Evolutionary conservation across 306 rosid species (phyloP).

Genomic region (Cyclanthera cordifolia): DNA sequence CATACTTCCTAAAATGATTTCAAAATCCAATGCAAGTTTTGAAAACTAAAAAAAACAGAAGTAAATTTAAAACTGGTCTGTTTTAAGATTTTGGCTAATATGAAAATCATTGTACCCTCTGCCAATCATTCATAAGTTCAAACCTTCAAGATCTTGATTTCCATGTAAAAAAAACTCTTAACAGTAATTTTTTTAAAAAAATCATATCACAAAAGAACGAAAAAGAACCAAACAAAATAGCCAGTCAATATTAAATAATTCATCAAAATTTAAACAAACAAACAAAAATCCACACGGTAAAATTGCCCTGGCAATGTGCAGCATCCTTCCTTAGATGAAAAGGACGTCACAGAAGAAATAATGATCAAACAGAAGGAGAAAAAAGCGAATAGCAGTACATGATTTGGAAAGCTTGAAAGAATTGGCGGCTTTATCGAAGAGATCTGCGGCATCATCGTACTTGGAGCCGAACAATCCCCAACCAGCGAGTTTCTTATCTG

Average conservation of each 20-base stretch:
- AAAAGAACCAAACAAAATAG: not conserved
- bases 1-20: too few species aligned
- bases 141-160: not conserved
- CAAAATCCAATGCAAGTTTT: not conserved
- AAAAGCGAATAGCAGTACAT: slow-evolving; percentile 24
- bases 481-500: slow-evolving; percentile 69
- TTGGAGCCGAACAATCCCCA: slow-evolving; percentile 82
- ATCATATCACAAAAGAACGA: not conserved
- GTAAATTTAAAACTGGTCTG: not conserved
- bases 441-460: slow-evolving; percentile 85
- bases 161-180: not conserved
- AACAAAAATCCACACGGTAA: not conserved
- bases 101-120: not conserved
- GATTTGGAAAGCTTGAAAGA: slow-evolving; percentile 83
- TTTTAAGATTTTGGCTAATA: not conserved
- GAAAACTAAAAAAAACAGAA: too few species aligned
- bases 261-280: not conserved
- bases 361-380: not conserved
- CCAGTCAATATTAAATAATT: not conserved
- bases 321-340: not conserved
- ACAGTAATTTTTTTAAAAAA: too few species aligned
- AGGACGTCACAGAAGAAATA: slow-evolving; percentile 5
- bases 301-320: not conserved
- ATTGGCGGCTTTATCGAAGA: slow-evolving; percentile 85
- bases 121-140: not conserved